Percentiles rank a stretch among this genome's conserved stretches.
Conservation (phyloP, 1,284 basidiomycete genomes). For the Irpex sp. region DNA sequence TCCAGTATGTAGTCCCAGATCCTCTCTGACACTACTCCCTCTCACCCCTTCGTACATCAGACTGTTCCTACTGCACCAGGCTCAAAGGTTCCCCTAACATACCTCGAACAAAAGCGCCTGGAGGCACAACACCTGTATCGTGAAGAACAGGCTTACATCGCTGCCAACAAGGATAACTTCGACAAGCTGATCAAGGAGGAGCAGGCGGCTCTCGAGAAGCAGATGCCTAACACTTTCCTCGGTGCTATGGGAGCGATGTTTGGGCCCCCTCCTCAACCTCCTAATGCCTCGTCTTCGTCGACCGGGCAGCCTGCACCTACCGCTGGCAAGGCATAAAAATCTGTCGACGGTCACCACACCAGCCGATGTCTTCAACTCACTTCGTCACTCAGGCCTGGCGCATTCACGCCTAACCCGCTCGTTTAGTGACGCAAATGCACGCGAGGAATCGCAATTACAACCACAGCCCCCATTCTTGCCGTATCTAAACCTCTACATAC, state of each 20-base stretch:
- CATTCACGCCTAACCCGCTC: too few species aligned
- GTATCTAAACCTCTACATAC: not conserved
- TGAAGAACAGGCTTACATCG: constrained; percentile 88
- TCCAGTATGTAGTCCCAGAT: constrained; percentile 20
- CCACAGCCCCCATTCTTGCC: not conserved
- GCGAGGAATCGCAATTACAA: not conserved
- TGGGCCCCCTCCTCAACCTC: constrained; percentile 5
- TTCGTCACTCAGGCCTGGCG: not conserved
- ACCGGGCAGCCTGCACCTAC: not conserved
- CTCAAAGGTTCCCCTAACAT: constrained; percentile 62
- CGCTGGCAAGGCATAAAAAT: constrained; percentile 1
- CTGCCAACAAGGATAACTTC: constrained; percentile 78
- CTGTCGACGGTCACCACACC: not conserved
- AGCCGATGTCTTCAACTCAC: not conserved
- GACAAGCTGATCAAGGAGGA: constrained; percentile 81
- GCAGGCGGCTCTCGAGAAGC: constrained; percentile 69
- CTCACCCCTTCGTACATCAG: not conserved
- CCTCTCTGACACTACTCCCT: not conserved
- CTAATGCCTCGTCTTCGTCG: not conserved
- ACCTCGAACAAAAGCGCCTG: constrained; percentile 86
- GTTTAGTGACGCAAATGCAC: not conserved
- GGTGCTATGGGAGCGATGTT: constrained; percentile 22
- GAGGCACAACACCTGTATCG: constrained; percentile 84
- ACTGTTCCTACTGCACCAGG: not conserved
- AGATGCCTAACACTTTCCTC: constrained; percentile 44